Evolutionary conservation across 73 alveolate genomes (phyloP), one percentile per base, ranked within the genome.

Genomic region (Paramecium octaurelia): DNA sequence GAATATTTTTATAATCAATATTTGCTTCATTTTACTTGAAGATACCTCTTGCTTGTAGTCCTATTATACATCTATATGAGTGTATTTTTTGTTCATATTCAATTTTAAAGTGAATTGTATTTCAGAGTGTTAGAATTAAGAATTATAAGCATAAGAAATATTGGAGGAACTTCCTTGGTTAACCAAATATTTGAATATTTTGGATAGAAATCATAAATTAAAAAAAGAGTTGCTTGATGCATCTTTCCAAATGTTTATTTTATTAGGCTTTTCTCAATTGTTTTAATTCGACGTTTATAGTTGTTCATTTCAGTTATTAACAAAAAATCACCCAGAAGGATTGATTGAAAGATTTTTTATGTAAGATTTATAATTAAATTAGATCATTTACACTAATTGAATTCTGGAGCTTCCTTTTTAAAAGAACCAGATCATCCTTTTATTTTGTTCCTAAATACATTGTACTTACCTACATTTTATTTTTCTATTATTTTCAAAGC

Each of bases 381-480:
- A 71, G 91, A 46, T 42, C 76, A 43, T 50, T 88, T 10, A 69
- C 80, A 12, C 24, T 88, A 44, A 36, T 38, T 36, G 94, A 88
- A 48, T 88, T 88, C 27, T 27, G 23, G 2, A 43, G 71, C 14
- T 71, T 88, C 71, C 46, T 88, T 24, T 71, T 88, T 44, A 20
- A 71, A 48, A 88, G 94, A 88, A 88, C 94, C 0, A 88, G 94
- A 88, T 40, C 85, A 23, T 70, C 91, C 54, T 38, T 88, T 21
- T 46, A 88, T 35, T 88, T 59, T 42, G 40, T 70, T 43, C 94
- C 94, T 11, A 88, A 58, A 54, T 46, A 69, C 16, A 44, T 83
- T 6, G 58, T 29, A 3, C 21, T 88, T 18, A 40, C 38, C 2
- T 44, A 70, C 40, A 10, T 77, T 14, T 23, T 68, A 5, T 88